Conservation (phyloP, 768 basidiomycete species). For the Chalciporus pseudorubinellus region DNA sequence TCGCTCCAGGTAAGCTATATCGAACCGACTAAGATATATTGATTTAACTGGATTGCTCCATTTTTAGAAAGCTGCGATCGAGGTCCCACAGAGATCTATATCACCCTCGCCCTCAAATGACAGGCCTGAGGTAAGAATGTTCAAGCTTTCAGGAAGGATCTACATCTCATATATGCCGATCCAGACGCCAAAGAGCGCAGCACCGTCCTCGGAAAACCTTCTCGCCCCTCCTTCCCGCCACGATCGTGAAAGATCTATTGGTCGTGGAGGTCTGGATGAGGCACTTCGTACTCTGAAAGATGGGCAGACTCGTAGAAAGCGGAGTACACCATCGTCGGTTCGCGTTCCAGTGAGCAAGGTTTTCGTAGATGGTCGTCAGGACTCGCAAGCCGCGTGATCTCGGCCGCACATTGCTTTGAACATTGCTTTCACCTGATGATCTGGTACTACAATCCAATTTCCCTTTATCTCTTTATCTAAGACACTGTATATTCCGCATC, state of each 20-base stretch:
- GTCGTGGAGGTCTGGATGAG: conserved; percentile 79
- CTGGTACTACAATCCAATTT: background rate
- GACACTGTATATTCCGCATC: background rate
- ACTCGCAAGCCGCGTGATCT: background rate
- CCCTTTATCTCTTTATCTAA: background rate
- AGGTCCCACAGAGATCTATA: conserved; percentile 35
- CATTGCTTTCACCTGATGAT: background rate
- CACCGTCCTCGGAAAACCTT: conserved; percentile 2
- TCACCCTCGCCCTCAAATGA: background rate
- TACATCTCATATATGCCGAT: background rate
- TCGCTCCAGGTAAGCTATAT: conserved; percentile 55
- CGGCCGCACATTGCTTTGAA: background rate
- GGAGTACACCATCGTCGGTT: conserved; percentile 13
- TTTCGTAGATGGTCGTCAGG: conserved; percentile 27
- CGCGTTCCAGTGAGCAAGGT: conserved; percentile 20
- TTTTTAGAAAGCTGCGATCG: conserved; percentile 65
- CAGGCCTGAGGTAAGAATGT: conserved; percentile 9
- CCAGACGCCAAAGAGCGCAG: conserved; percentile 35
- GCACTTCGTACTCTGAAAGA: conserved; percentile 78
- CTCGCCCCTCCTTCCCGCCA: conserved; percentile 43
- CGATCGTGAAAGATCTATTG: conserved; percentile 52
- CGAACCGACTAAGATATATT: too few species aligned
- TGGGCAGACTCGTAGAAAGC: conserved; percentile 38
- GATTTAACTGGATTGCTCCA: background rate
- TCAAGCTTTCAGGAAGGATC: background rate